Evolutionary conservation across 306 rosid species (phyloP).

Genomic region (Chamaecrista fasciculata): DNA sequence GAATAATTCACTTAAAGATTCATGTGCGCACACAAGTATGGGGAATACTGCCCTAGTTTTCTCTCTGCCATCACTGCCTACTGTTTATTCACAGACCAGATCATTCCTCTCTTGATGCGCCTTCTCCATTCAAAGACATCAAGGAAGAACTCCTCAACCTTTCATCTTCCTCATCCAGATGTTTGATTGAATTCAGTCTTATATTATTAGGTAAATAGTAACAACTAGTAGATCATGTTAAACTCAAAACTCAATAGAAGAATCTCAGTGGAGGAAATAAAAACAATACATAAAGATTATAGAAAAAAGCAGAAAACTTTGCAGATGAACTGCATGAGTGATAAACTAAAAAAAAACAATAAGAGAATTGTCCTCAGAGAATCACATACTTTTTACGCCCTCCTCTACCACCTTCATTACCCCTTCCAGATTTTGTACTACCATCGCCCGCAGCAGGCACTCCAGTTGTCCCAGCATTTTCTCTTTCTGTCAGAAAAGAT

Average conservation of each 20-base stretch:
- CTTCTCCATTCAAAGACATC: background rate
- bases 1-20: conserved; percentile 7
- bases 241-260: background rate
- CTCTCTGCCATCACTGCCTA: background rate
- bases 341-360: conserved; percentile 21
- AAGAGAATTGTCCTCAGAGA: background rate
- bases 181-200: background rate
- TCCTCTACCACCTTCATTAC: conserved; percentile 69
- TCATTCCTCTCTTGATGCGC: background rate
- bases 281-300: background rate
- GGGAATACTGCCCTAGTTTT: background rate
- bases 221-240: conserved; percentile 2
- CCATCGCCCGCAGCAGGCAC: conserved; percentile 63
- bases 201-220: background rate
- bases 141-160: background rate
- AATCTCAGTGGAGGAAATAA: conserved; percentile 4
- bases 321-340: conserved; percentile 7
- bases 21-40: background rate
- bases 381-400: conserved; percentile 73
- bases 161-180: background rate
- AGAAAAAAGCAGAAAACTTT: conserved; percentile 7
- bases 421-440: conserved; percentile 63
- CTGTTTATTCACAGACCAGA: background rate
- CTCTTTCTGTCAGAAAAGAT: conserved; percentile 60
- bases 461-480: conserved; percentile 45